These are phyloP conservation scores for Hypoxylon sp. DNA, from an alignment of 2,329 filamentous ascomycete species.

Conservation along the genomic window DNA sequence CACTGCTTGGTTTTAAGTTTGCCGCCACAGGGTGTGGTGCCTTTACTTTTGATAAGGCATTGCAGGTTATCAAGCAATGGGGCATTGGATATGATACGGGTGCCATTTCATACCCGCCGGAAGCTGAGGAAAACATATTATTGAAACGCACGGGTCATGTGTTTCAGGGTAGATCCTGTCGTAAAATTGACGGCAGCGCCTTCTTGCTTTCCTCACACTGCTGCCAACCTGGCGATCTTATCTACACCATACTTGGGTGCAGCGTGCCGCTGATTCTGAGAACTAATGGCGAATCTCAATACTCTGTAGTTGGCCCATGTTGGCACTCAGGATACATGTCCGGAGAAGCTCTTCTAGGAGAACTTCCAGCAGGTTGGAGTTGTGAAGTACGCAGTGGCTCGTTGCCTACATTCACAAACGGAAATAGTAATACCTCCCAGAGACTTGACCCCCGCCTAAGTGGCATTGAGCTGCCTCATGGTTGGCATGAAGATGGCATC, in stretches of 20 bases:
- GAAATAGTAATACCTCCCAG: neutral
- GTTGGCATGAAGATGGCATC: neutral
- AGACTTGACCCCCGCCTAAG: neutral
- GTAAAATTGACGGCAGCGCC: neutral
- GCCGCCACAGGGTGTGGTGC: neutral
- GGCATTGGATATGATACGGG: neutral
- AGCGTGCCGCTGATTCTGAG: neutral
- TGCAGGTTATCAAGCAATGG: neutral
- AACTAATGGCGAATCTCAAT: neutral
- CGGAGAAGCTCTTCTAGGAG: neutral
- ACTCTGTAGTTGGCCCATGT: neutral
- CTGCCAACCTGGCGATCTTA: neutral
- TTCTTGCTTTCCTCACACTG: neutral
- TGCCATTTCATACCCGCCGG: neutral
- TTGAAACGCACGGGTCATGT: neutral
- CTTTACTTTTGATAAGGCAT: neutral
- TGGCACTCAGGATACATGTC: neutral
- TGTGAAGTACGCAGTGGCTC: neutral
- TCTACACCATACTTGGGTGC: neutral
- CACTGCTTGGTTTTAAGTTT: neutral
- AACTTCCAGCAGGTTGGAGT: neutral
- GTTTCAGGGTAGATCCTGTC: neutral
- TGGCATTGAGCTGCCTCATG: neutral
- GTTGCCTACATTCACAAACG: neutral
- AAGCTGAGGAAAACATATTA: neutral